phyloP scores from a whole-genome alignment of 306 rosid genomes.

The Rosa multiflora region DNA sequence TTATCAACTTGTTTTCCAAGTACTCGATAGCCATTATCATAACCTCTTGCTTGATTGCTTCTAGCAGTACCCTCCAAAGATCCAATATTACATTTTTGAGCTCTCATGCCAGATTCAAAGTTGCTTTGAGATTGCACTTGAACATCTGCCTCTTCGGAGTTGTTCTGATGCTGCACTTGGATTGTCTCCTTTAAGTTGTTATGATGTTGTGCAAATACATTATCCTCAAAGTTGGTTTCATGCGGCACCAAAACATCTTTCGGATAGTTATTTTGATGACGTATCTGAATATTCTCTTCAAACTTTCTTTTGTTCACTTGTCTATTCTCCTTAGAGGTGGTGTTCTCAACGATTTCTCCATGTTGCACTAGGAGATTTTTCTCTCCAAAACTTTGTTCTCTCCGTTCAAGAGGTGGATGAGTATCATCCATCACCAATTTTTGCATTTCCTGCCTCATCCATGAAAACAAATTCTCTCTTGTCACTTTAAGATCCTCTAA shows the following conservation, averaged over 20 bases:
- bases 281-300: neutral
- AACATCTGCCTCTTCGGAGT: neutral
- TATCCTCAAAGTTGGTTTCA: slow-evolving; percentile 15
- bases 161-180: slow-evolving; percentile 15
- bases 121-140: slow-evolving; percentile 12
- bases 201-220: neutral
- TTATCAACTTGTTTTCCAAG: slow-evolving; percentile 8
- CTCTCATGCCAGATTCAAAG: slow-evolving; percentile 10
- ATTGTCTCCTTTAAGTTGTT: neutral
- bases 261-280: slow-evolving; percentile 4
- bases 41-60: slow-evolving; percentile 12
- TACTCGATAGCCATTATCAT: slow-evolving; percentile 6
- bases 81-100: neutral
- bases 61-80: neutral
- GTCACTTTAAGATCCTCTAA: slow-evolving; percentile 32
- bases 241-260: neutral
- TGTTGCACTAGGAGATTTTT: neutral
- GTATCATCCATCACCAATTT: slow-evolving; percentile 19
- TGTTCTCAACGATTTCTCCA: neutral
- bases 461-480: slow-evolving; percentile 21
- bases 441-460: slow-evolving; percentile 36
- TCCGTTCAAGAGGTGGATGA: neutral
- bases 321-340: slow-evolving; percentile 7
- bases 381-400: slow-evolving; percentile 1
- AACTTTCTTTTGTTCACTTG: neutral